Percentiles rank a stretch among this genome's conserved stretches.
Evolutionary conservation across 345 rosid species (phyloP).

Genomic region (Lumnitzera racemosa): DNA sequence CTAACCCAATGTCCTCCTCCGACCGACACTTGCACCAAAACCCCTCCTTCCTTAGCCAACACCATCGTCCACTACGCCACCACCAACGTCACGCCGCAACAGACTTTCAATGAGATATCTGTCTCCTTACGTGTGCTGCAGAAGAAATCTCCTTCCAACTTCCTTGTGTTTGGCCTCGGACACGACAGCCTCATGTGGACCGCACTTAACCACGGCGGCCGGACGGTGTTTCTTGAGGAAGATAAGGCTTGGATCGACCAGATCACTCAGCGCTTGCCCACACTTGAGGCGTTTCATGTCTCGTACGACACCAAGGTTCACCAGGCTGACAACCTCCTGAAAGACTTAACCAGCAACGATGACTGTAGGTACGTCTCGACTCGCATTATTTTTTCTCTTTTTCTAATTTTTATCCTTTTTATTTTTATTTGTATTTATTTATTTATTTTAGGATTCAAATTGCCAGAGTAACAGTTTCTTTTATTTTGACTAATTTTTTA

Average conservation of each 20-base stretch:
- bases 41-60: constrained; percentile 56
- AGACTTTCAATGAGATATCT: constrained; percentile 70
- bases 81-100: constrained; percentile 81
- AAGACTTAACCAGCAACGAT: background rate
- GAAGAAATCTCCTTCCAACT: constrained; percentile 76
- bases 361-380: too few relatives aligned
- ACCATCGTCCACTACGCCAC: constrained; percentile 72
- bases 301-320: constrained; percentile 56
- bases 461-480: too few relatives aligned
- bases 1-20: constrained; percentile 9
- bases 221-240: constrained; percentile 82
- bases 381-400: too few relatives aligned
- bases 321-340: constrained; percentile 48
- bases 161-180: constrained; percentile 79
- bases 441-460: too few relatives aligned
- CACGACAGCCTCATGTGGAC: constrained; percentile 95
- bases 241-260: constrained; percentile 71
- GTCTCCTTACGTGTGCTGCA: constrained; percentile 51
- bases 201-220: constrained; percentile 70
- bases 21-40: constrained; percentile 41
- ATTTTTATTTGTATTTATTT: too few relatives aligned
- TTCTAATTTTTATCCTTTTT: too few relatives aligned
- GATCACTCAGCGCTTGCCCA: constrained; percentile 36
- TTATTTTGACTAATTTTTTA: too few relatives aligned
- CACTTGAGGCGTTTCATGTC: constrained; percentile 68